phyloP scores from a whole-genome alignment of 2,329 filamentous ascomycete genomes.

The Drechslerella coelobrocha region DNA sequence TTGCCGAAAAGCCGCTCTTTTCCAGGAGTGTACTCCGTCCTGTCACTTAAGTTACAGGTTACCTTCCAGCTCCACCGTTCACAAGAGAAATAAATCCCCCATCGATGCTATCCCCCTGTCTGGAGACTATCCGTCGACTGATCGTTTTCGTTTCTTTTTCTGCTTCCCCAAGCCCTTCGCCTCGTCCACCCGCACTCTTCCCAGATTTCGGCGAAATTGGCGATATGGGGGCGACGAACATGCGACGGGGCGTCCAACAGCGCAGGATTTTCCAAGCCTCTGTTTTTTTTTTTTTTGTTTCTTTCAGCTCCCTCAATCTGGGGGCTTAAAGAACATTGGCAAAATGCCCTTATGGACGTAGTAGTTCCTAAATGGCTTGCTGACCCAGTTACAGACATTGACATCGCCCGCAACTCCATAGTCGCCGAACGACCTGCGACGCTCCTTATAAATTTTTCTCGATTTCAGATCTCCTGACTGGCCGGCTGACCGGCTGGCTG shows the following conservation, averaged over 20 bases:
- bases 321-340: too few relatives aligned
- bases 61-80: too few relatives aligned
- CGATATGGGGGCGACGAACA: constrained; percentile 28
- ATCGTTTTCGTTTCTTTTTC: background rate
- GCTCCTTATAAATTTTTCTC: background rate
- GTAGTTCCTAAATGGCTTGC: background rate
- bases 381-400: background rate
- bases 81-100: too few relatives aligned
- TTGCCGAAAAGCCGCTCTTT: too few relatives aligned
- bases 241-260: constrained; percentile 31
- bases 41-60: too few relatives aligned
- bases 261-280: constrained; percentile 1
- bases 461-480: background rate
- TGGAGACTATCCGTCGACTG: background rate
- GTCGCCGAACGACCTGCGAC: background rate
- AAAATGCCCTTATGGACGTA: too few relatives aligned
- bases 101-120: too few relatives aligned
- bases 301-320: background rate
- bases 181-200: constrained; percentile 8
- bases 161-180: constrained; percentile 11
- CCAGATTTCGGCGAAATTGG: constrained; percentile 41
- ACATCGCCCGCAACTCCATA: background rate
- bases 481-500: background rate
- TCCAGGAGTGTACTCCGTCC: too few relatives aligned
- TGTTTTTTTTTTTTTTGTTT: constrained; percentile 1